Conservation (phyloP, 129 eudicot genomes). For the Sambucus nigra region DNA sequence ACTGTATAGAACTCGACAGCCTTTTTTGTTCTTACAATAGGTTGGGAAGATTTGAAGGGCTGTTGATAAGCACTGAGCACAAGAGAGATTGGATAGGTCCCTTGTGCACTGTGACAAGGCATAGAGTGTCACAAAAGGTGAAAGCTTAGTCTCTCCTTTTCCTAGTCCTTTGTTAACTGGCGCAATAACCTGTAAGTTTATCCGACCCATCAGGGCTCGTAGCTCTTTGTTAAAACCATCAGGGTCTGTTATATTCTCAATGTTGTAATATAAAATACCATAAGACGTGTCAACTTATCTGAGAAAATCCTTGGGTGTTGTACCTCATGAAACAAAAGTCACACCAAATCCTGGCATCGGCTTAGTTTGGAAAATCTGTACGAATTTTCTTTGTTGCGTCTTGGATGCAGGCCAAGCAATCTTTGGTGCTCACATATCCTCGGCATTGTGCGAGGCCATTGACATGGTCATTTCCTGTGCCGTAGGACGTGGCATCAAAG, state of each 20-base stretch:
- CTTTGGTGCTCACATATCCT: slow-evolving; percentile 43
- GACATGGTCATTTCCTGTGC: slow-evolving; percentile 23
- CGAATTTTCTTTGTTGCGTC: slow-evolving; percentile 40
- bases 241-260: slow-evolving; percentile 46
- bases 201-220: slow-evolving; percentile 25
- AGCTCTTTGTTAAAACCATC: slow-evolving; percentile 33
- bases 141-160: slow-evolving; percentile 34
- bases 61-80: slow-evolving; percentile 59
- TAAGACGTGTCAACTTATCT: slow-evolving; percentile 49
- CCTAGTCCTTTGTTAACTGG: slow-evolving; percentile 41
- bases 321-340: slow-evolving; percentile 67
- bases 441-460: slow-evolving; percentile 83
- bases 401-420: slow-evolving; percentile 57
- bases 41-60: slow-evolving; percentile 33
- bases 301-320: slow-evolving; percentile 23
- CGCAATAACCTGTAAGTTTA: slow-evolving; percentile 26
- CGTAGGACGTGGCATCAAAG: slow-evolving; percentile 38
- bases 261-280: slow-evolving; percentile 31
- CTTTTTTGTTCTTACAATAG: slow-evolving; percentile 36
- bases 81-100: slow-evolving; percentile 36
- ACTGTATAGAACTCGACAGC: slow-evolving; percentile 58
- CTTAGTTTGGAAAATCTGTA: slow-evolving; percentile 32
- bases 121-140: slow-evolving; percentile 40
- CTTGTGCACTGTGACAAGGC: slow-evolving; percentile 64
- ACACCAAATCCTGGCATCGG: slow-evolving; percentile 68